Evolutionary conservation across 2,329 filamentous ascomycete species (phyloP).

Genomic region (Trichoderma atroviride): DNA sequence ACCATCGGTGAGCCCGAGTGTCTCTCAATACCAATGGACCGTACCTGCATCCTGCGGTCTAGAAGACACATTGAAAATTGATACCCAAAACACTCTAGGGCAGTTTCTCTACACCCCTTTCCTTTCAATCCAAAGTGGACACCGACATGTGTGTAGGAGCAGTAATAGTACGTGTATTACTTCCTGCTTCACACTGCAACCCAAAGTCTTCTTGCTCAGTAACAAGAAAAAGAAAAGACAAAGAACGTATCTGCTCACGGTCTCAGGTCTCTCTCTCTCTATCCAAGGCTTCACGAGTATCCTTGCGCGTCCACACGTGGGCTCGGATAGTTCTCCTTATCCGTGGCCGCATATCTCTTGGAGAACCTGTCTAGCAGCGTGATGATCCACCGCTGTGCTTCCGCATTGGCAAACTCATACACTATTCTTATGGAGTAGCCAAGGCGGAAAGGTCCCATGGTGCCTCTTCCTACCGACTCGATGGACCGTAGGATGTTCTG

Average conservation of each 20-base stretch:
- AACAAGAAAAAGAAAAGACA: not conserved
- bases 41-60: conserved; percentile 8
- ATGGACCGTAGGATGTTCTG: conserved; percentile 43
- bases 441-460: conserved; percentile 45
- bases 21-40: not conserved
- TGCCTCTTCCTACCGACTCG: conserved; percentile 42
- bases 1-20: not conserved
- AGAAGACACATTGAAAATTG: conserved; percentile 3
- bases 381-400: conserved; percentile 42
- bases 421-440: conserved; percentile 44
- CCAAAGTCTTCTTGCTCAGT: not conserved
- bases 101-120: not conserved
- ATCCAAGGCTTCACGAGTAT: conserved; percentile 17
- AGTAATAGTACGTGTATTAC: too few species aligned
- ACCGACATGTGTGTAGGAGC: not conserved
- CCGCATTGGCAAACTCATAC: conserved; percentile 43
- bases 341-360: conserved; percentile 40
- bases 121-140: not conserved
- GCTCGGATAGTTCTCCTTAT: conserved; percentile 35
- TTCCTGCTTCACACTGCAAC: not conserved
- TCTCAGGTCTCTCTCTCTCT: not conserved
- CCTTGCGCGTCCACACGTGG: conserved; percentile 32
- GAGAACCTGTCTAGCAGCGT: conserved; percentile 38
- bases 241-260: not conserved
- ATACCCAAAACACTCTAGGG: conserved; percentile 21